Percentiles rank a stretch among this genome's conserved stretches.
Evolutionary conservation across 495 filamentous ascomycete genomes (phyloP).

Genomic region (Geoglossum glabrum): DNA sequence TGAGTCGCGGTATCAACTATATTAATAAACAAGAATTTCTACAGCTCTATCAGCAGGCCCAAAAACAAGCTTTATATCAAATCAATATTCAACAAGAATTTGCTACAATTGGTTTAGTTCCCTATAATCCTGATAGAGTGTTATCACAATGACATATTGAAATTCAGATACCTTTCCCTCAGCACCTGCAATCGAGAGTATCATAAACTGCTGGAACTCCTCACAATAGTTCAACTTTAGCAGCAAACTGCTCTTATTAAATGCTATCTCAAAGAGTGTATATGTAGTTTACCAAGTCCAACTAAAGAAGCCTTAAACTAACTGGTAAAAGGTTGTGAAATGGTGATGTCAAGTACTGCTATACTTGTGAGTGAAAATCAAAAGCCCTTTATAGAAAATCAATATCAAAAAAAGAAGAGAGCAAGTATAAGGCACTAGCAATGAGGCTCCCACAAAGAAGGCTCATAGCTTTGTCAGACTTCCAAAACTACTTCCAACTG

Average conservation of each 20-base stretch:
- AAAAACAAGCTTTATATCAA: neutral
- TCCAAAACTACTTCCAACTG: no score
- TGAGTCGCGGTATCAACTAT: slow-evolving; percentile 4
- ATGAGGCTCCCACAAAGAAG: no score
- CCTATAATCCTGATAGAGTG: no score
- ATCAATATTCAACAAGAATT: slow-evolving; percentile 9
- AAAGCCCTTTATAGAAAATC: neutral
- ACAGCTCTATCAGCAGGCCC: slow-evolving; percentile 5
- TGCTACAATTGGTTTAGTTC: slow-evolving; percentile 8
- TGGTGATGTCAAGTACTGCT: neutral
- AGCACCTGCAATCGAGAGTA: neutral
- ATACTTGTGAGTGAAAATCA: slow-evolving; percentile 2
- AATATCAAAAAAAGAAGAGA: slow-evolving; percentile 2
- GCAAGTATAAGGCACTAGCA: no score
- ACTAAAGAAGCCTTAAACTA: no score
- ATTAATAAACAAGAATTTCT: slow-evolving; percentile 10
- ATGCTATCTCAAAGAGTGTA: neutral
- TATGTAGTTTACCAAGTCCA: neutral
- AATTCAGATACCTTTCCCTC: neutral
- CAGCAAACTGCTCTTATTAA: neutral
- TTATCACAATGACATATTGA: neutral
- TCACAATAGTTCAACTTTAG: no score
- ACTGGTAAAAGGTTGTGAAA: no score
- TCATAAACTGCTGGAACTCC: no score
- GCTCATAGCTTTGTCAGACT: no score